These are phyloP conservation scores for Exophiala mesophila DNA, from an alignment of 2,329 filamentous ascomycete genomes.

Conservation along the genomic window DNA sequence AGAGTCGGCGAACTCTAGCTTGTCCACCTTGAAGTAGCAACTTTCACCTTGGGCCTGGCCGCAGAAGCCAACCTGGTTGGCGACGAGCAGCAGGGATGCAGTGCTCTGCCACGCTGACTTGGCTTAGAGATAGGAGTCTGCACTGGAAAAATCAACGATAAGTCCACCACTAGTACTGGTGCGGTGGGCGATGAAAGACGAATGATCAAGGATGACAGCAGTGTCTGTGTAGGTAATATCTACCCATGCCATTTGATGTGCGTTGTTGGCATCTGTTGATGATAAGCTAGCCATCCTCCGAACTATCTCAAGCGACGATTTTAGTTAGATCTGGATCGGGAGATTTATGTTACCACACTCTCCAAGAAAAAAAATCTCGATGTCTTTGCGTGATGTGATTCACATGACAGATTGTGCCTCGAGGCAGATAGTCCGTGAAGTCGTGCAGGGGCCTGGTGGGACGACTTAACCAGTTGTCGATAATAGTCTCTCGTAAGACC, in stretches of 20 bases:
- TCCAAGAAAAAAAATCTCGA: neutral
- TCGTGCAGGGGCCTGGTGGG: too few species aligned
- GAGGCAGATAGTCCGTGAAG: neutral
- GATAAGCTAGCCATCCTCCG: neutral
- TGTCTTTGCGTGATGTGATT: neutral
- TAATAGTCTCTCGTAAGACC: too few species aligned
- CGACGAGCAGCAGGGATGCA: neutral
- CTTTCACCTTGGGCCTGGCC: slow-evolving; percentile 1
- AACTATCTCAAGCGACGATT: neutral
- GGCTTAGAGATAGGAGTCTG: slow-evolving; percentile 2
- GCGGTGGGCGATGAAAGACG: slow-evolving; percentile 1
- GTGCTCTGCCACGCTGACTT: neutral
- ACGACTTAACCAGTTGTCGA: too few species aligned
- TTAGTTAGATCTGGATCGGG: neutral
- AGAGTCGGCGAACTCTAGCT: neutral
- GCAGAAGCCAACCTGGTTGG: neutral
- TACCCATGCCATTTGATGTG: slow-evolving; percentile 2
- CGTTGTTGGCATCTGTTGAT: neutral
- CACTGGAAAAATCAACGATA: neutral
- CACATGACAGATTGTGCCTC: neutral
- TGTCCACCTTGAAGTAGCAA: slow-evolving; percentile 1
- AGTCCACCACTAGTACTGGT: neutral
- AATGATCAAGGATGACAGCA: slow-evolving; percentile 3
- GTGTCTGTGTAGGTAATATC: neutral
- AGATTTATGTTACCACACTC: neutral